These are phyloP conservation scores for Physaria fendleri DNA, from an alignment of 345 rosid genomes.

Conservation along the genomic window DNA sequence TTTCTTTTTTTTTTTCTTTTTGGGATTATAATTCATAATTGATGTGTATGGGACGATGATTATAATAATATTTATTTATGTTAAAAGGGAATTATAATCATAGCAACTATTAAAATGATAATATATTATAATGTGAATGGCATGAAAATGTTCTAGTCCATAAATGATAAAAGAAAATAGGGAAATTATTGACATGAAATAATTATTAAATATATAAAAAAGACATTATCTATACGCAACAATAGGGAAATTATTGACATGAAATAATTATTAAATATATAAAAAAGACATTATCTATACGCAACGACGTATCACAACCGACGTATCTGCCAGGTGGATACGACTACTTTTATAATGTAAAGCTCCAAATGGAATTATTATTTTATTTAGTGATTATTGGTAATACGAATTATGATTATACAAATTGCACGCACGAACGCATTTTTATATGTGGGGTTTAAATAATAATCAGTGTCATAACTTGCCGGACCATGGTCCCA, in stretches of 20 bases:
- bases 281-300: neutral
- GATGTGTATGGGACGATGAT: neutral
- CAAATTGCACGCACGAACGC: slow-evolving; percentile 9
- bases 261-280: neutral
- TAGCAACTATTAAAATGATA: slow-evolving; percentile 2
- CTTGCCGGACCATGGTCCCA: slow-evolving; percentile 16
- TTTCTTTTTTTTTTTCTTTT: too few species aligned
- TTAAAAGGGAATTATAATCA: neutral
- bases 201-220: neutral
- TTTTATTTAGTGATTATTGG: neutral
- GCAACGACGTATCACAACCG: neutral
- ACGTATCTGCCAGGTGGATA: slow-evolving; percentile 13
- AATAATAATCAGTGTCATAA: neutral
- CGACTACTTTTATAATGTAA: neutral
- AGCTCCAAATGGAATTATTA: neutral
- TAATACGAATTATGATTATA: neutral
- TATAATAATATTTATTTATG: neutral
- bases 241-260: neutral
- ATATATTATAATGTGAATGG: neutral
- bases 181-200: neutral
- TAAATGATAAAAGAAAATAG: neutral
- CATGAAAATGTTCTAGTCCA: neutral
- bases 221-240: neutral
- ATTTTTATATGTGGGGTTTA: neutral
- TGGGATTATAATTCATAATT: neutral